Evolutionary conservation across 148 eudicot species (phyloP).

Genomic region (Fagopyrum tataricum): DNA sequence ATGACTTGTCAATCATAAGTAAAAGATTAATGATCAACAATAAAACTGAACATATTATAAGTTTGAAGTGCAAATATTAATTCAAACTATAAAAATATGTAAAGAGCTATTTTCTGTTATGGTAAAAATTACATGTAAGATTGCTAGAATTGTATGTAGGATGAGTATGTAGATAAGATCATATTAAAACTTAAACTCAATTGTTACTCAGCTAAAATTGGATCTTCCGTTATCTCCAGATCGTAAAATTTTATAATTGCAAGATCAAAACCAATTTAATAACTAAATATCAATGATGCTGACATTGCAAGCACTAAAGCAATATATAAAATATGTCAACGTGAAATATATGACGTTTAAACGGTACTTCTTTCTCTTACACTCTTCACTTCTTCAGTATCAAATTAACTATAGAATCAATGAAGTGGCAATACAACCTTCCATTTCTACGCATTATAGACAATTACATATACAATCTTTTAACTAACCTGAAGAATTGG

Average conservation of each 20-base stretch:
- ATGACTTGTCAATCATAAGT: no score
- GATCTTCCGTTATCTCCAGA: not conserved
- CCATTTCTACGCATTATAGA: not conserved
- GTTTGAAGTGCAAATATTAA: no score
- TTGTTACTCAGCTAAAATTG: not conserved
- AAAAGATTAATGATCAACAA: no score
- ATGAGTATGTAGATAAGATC: no score
- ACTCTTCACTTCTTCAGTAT: not conserved
- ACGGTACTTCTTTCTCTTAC: not conserved
- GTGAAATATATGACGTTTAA: not conserved
- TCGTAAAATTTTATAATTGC: not conserved
- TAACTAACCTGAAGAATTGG: constrained; percentile 69
- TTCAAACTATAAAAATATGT: no score
- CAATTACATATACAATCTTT: not conserved
- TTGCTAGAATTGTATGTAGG: no score
- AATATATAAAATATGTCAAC: not conserved
- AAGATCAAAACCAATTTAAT: not conserved
- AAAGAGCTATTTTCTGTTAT: no score
- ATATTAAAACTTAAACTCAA: no score
- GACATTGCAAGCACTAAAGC: not conserved
- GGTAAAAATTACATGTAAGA: no score
- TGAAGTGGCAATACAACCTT: not conserved
- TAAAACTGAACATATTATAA: no score
- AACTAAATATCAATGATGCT: not conserved
- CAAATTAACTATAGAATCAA: not conserved